Percentiles rank a stretch among this genome's conserved stretches.
Evolutionary conservation across 2,329 filamentous ascomycete genomes (phyloP).

Genomic region (Penicillium italicum): DNA sequence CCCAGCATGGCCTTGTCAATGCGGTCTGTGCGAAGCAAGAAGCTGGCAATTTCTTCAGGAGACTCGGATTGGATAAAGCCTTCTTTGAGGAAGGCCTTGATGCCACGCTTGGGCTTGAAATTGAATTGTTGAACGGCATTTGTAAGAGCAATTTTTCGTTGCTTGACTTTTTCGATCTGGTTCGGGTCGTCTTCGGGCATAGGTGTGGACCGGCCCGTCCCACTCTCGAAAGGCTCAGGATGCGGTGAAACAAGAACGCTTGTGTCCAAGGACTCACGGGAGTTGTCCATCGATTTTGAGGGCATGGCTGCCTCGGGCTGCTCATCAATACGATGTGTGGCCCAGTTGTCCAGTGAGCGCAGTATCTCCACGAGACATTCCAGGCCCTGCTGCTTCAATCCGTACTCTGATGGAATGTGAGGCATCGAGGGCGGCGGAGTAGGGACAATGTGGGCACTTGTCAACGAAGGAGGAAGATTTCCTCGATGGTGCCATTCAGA

Average conservation of each 20-base stretch:
- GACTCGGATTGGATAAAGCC: conserved; percentile 80
- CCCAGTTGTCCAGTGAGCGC: conserved; percentile 90
- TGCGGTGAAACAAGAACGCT: conserved; percentile 55
- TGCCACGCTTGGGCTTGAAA: conserved; percentile 91
- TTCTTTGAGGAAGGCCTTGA: conserved; percentile 77
- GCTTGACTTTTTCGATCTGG: conserved; percentile 91
- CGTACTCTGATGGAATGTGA: conserved; percentile 81
- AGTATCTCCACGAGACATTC: conserved; percentile 86
- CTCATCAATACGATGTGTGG: conserved; percentile 62
- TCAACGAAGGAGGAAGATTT: conserved; percentile 82
- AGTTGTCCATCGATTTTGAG: conserved; percentile 55
- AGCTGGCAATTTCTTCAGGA: conserved; percentile 77
- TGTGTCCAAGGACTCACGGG: conserved; percentile 74
- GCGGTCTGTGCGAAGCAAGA: conserved; percentile 75
- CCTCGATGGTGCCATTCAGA: conserved; percentile 82
- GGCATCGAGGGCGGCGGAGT: conserved; percentile 47
- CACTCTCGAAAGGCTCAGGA: conserved; percentile 52
- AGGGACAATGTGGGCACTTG: conserved; percentile 68
- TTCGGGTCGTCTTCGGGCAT: conserved; percentile 83
- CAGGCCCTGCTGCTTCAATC: conserved; percentile 83
- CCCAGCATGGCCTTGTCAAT: conserved; percentile 90
- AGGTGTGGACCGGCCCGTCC: conserved; percentile 61
- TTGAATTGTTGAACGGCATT: conserved; percentile 93
- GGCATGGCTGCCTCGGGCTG: conserved; percentile 46
- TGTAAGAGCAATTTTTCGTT: conserved; percentile 83